These are phyloP conservation scores for Eucalyptus regnans DNA, from an alignment of 345 rosid species.

Conservation along the genomic window DNA sequence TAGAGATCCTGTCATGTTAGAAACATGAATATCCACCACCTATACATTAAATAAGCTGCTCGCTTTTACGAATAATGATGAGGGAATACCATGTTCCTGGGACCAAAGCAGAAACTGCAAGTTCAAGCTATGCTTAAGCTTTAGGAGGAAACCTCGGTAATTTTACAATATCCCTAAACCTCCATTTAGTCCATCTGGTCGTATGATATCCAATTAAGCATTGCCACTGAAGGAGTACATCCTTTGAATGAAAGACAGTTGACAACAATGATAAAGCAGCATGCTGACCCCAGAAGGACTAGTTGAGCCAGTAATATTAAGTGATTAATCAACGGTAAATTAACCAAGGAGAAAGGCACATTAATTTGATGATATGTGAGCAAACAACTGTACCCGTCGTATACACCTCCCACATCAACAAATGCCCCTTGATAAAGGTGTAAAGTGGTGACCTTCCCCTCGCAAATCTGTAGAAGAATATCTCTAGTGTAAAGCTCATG, in stretches of 20 bases:
- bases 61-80: not conserved
- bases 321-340: not conserved
- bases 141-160: not conserved
- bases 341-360: not conserved
- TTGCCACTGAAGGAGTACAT: not conserved
- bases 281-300: not conserved
- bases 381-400: conserved; percentile 58
- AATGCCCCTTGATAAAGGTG: conserved; percentile 94
- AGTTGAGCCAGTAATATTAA: not conserved
- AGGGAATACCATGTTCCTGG: not conserved
- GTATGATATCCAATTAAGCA: not conserved
- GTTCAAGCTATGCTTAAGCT: not conserved
- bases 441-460: conserved; percentile 70
- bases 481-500: not conserved
- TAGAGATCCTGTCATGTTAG: not conserved
- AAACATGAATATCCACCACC: not conserved
- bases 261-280: not conserved
- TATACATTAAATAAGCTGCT: not conserved
- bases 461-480: conserved; percentile 59
- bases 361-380: not conserved
- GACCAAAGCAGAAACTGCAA: not conserved
- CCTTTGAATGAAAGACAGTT: not conserved
- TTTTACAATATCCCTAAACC: not conserved
- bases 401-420: conserved; percentile 92
- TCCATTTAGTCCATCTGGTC: not conserved